Percentiles rank a stretch among this genome's conserved stretches.
phyloP scores from a whole-genome alignment of 257 asterid species.

The Anisodus acutangulus region DNA sequence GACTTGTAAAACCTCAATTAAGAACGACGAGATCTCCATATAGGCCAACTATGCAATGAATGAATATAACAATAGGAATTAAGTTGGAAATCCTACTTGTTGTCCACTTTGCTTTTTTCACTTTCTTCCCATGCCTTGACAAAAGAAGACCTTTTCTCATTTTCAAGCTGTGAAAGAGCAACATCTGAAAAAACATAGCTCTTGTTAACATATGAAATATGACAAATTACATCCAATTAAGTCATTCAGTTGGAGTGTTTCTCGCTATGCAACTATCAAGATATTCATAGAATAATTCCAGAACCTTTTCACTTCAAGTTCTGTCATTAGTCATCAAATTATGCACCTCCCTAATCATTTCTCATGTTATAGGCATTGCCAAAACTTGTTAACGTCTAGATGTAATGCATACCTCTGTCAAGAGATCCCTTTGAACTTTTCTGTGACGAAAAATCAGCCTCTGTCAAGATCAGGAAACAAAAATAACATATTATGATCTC shows the following conservation, averaged over 20 bases:
- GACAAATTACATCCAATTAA: slow-evolving; percentile 5
- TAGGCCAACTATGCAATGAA: neutral
- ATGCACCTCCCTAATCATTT: neutral
- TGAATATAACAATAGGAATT: neutral
- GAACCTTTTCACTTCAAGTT: neutral
- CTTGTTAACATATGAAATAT: neutral
- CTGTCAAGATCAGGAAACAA: slow-evolving; percentile 40
- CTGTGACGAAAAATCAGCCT: slow-evolving; percentile 45
- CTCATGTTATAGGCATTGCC: neutral
- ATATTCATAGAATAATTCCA: neutral
- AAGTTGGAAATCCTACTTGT: slow-evolving; percentile 55
- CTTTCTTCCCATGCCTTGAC: slow-evolving; percentile 87
- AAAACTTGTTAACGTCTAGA: slow-evolving; percentile 16
- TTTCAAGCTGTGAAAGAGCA: slow-evolving; percentile 72
- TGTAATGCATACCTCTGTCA: slow-evolving; percentile 61
- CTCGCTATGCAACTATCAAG: neutral
- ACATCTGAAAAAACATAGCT: slow-evolving; percentile 47
- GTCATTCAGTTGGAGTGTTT: neutral
- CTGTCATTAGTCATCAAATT: neutral
- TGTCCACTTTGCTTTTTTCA: slow-evolving; percentile 70
- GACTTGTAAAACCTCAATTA: neutral
- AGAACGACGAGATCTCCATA: neutral
- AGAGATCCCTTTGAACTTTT: slow-evolving; percentile 62
- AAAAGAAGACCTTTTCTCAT: slow-evolving; percentile 62
- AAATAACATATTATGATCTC: too few species aligned